Conservation (phyloP, 768 basidiomycete species). For the Suillus occidentalis region DNA sequence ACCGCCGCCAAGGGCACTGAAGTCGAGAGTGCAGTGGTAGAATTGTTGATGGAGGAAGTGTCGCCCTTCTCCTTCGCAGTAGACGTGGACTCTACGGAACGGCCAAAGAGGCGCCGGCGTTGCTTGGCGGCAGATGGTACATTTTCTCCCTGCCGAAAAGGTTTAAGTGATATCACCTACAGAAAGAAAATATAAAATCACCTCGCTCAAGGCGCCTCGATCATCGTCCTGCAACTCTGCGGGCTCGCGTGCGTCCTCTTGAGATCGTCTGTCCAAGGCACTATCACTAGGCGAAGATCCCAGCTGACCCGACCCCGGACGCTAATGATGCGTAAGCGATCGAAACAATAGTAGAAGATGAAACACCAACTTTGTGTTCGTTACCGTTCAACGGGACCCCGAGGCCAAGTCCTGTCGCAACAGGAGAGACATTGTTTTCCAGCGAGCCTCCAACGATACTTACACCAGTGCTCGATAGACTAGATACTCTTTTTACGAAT, state of each 20-base stretch:
- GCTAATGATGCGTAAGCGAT: slow-evolving; percentile 22
- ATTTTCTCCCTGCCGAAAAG: slow-evolving; percentile 48
- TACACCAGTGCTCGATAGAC: slow-evolving; percentile 26
- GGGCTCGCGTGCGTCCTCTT: slow-evolving; percentile 37
- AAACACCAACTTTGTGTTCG: not conserved
- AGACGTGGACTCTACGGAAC: slow-evolving; percentile 41
- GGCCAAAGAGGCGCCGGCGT: slow-evolving; percentile 63
- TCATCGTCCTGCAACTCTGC: slow-evolving; percentile 47
- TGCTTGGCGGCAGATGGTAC: slow-evolving; percentile 38
- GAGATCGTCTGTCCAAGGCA: slow-evolving; percentile 41
- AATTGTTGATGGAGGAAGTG: slow-evolving; percentile 26
- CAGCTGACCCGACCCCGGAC: slow-evolving; percentile 52
- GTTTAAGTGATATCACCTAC: slow-evolving; percentile 3
- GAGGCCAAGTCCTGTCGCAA: slow-evolving; percentile 26
- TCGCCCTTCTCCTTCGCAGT: slow-evolving; percentile 34
- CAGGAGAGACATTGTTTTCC: not conserved
- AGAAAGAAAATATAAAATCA: slow-evolving; percentile 33
- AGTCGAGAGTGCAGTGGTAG: slow-evolving; percentile 27
- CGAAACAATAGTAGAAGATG: not conserved
- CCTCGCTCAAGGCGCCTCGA: slow-evolving; percentile 65
- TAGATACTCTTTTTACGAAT: slow-evolving; percentile 24
- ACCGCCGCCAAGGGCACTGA: slow-evolving; percentile 18
- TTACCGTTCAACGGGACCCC: slow-evolving; percentile 3
- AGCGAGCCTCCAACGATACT: slow-evolving; percentile 24
- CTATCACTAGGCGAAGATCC: slow-evolving; percentile 63